Base-by-base conservation (phyloP, 1,284 basidiomycete genomes). In the Agaricales sp. region DNA sequence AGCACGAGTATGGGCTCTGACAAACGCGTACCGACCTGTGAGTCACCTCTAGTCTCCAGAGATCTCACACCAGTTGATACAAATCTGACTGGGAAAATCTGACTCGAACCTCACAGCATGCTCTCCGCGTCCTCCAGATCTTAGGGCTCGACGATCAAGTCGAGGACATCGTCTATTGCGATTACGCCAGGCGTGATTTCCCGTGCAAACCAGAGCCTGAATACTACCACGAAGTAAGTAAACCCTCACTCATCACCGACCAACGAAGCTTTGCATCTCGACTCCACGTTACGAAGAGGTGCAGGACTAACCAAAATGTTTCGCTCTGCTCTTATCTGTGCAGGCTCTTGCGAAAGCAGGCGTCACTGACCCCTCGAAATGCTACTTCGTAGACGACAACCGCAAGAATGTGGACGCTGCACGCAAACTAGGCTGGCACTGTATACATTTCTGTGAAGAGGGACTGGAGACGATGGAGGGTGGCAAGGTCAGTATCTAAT, bases 161-260 rank as follows among this genome's bases (percentile, higher is more conserved):
- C 50, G 91, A 94, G 56, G 87, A 79, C 12, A 62, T 92, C 13
- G 76, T 91, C 6, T 94, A 72, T 59, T 94, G 91, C 59, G 82
- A 94, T 65, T 94, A 94, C 56, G 65, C 71, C 4, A 58, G 77
- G 35, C 70, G 75, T 13, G 63, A 84, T 52, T 90, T 94, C 63
- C 71, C 74, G 3, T 92, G 90, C 69, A 94, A 94, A 60, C 91
- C 91, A 6, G 87, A 93, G 55, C 62, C 75, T 1, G 73, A 77
- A 49, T 91, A 72, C 59, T 92, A 85, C 57, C 59, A 68, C 39
- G 67, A 76, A 61, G 87, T 86, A 52, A 46, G 61, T 43, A 43
- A 11, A n/a, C n/a, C n/a, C n/a, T n/a, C n/a, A n/a, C n/a, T n/a
- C n/a, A n/a, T n/a, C n/a, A n/a, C n/a, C n/a, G n/a, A n/a, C n/a